Evolutionary conservation across 257 asterid species (phyloP).

Genomic region (Jasminum sambac): DNA sequence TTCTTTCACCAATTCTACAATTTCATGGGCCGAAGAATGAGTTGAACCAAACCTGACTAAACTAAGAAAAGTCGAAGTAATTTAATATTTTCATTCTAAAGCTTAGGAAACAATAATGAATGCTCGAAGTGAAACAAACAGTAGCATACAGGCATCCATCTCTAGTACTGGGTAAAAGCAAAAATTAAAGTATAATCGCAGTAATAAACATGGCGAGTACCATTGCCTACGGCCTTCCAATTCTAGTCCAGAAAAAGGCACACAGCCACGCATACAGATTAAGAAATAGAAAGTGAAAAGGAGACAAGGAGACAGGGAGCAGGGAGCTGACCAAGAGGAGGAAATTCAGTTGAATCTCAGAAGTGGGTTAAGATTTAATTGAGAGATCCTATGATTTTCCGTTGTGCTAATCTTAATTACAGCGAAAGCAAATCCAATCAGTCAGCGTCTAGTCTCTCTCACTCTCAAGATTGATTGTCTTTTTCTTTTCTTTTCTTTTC

Average conservation of each 20-base stretch:
- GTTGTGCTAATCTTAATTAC: background rate
- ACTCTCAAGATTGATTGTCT: constrained; percentile 18
- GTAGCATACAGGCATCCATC: constrained; percentile 7
- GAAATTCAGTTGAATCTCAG: constrained; percentile 19
- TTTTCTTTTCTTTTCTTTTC: background rate
- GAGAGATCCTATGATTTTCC: constrained; percentile 14
- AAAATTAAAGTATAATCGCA: constrained; percentile 1
- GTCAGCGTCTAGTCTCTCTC: constrained; percentile 27
- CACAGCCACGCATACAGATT: constrained; percentile 6
- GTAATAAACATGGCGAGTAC: background rate
- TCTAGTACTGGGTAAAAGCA: constrained; percentile 23
- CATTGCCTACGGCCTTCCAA: background rate
- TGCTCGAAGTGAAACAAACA: background rate
- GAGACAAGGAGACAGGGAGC: constrained; percentile 3
- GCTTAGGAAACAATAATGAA: background rate
- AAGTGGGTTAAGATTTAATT: background rate
- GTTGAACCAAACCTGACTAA: constrained; percentile 9
- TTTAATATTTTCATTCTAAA: background rate
- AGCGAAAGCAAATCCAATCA: constrained; percentile 12
- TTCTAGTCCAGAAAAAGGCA: background rate
- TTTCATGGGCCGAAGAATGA: constrained; percentile 3
- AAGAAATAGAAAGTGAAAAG: constrained; percentile 11
- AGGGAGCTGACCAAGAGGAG: constrained; percentile 4
- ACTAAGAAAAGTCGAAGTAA: background rate
- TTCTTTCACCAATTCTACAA: constrained; percentile 14